Percentiles rank a stretch among this genome's conserved stretches.
phyloP scores from a whole-genome alignment of 305 asterid species.

The Solanum hybrid region DNA sequence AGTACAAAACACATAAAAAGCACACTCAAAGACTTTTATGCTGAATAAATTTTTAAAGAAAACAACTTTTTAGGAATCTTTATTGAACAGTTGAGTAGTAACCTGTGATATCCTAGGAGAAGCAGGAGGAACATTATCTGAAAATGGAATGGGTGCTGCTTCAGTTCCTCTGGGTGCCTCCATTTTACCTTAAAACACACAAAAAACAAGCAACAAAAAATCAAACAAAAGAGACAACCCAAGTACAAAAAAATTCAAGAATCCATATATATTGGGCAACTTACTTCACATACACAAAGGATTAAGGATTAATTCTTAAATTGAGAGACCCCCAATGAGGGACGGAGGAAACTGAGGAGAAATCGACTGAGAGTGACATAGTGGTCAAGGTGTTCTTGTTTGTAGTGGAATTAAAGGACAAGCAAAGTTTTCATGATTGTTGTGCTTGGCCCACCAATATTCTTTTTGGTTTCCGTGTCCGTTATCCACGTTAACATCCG shows the following conservation, averaged over 20 bases:
- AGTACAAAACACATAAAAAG: background rate
- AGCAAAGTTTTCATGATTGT: background rate
- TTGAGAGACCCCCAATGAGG: background rate
- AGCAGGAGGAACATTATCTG: conserved; percentile 6
- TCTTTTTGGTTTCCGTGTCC: background rate
- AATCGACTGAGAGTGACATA: background rate
- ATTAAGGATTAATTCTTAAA: background rate
- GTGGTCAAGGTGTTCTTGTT: background rate
- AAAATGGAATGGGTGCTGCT: conserved; percentile 1
- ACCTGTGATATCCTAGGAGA: conserved; percentile 4
- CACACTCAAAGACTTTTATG: background rate
- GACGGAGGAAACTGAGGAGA: background rate
- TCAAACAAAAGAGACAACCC: background rate
- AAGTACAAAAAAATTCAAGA: background rate
- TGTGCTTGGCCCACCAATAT: background rate
- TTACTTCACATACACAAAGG: background rate
- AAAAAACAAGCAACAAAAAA: background rate
- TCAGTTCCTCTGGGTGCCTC: conserved; percentile 7
- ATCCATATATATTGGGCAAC: background rate
- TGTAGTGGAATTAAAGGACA: background rate
- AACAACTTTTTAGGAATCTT: background rate
- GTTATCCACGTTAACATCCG: fast-evolving
- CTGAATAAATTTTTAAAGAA: background rate
- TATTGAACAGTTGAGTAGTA: background rate
- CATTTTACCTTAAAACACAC: conserved; percentile 6